Evolutionary conservation across 1,284 basidiomycete species (phyloP).

Genomic region (Malassezia brasiliensis): DNA sequence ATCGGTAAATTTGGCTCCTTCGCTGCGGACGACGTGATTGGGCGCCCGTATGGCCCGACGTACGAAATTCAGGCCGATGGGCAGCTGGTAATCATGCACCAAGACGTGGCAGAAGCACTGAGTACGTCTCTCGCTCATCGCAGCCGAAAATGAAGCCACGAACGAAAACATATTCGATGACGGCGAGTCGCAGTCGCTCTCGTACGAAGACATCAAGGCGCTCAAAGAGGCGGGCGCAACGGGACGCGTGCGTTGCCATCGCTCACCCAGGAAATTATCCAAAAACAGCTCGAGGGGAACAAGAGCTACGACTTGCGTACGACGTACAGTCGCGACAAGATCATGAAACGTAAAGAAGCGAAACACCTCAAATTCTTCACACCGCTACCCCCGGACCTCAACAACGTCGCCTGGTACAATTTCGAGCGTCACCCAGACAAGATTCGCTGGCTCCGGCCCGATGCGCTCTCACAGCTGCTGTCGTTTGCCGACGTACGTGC

Average conservation of each 20-base stretch:
- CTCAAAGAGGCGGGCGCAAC: conserved; percentile 41
- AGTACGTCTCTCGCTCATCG: conserved; percentile 15
- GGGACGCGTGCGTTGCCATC: conserved; percentile 21
- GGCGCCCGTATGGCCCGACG: conserved; percentile 43
- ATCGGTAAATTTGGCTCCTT: conserved; percentile 48
- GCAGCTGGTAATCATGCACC: conserved; percentile 22
- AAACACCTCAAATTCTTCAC: conserved; percentile 75
- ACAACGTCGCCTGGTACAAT: conserved; percentile 83
- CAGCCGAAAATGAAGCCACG: conserved; percentile 41
- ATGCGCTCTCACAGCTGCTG: conserved; percentile 79
- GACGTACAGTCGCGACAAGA: conserved; percentile 42
- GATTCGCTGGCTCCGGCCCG: conserved; percentile 73
- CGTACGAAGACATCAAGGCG: conserved; percentile 44
- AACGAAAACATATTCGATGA: conserved; percentile 48
- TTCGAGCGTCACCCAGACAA: conserved; percentile 58
- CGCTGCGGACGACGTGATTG: conserved; percentile 38
- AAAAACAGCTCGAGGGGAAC: conserved; percentile 31
- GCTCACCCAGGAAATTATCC: conserved; percentile 30
- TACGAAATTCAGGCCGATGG: conserved; percentile 38
- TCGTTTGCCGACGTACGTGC: conserved; percentile 73
- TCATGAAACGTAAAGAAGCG: conserved; percentile 40
- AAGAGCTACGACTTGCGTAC: conserved; percentile 37
- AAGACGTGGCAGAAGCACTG: conserved; percentile 25
- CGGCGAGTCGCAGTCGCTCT: conserved; percentile 39
- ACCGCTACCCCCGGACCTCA: conserved; percentile 74